phyloP scores from a whole-genome alignment of 441 rosid species.

The Adansonia rubrostipa region DNA sequence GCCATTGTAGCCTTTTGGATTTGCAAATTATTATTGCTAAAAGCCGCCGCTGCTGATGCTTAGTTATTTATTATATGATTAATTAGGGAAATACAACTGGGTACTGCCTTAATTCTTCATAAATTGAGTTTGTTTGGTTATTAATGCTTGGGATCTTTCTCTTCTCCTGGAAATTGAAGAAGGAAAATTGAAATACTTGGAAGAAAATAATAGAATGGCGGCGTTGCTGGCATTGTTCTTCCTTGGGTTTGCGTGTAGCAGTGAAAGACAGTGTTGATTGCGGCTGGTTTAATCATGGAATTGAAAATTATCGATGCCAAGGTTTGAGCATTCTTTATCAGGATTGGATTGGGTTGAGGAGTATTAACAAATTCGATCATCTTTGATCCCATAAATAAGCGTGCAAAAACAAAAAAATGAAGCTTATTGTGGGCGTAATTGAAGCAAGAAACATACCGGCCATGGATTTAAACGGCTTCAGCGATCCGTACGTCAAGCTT shows the following conservation, averaged over 20 bases:
- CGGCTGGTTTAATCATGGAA: background rate
- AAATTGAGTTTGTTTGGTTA: slow-evolving; percentile 1
- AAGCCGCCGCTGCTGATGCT: background rate
- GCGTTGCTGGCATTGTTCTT: slow-evolving; percentile 8
- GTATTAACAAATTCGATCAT: background rate
- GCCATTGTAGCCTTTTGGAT: slow-evolving; percentile 6
- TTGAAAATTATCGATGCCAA: background rate
- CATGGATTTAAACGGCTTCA: slow-evolving; percentile 80
- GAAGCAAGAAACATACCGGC: slow-evolving; percentile 89
- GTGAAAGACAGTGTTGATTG: background rate
- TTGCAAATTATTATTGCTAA: background rate
- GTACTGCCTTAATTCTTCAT: background rate
- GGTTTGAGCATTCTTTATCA: background rate
- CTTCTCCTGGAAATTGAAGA: background rate
- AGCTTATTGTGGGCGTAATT: slow-evolving; percentile 71
- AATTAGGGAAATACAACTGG: background rate
- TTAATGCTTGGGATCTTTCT: background rate
- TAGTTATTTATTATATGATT: slow-evolving; percentile 8
- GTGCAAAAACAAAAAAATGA: slow-evolving; percentile 44
- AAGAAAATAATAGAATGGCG: background rate
- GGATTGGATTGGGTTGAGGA: background rate
- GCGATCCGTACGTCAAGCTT: slow-evolving; percentile 88
- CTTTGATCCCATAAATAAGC: background rate
- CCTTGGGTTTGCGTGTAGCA: background rate
- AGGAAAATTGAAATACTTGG: background rate